phyloP scores from a whole-genome alignment of 148 eudicot species.

The Mesembryanthemum crystallinum region DNA sequence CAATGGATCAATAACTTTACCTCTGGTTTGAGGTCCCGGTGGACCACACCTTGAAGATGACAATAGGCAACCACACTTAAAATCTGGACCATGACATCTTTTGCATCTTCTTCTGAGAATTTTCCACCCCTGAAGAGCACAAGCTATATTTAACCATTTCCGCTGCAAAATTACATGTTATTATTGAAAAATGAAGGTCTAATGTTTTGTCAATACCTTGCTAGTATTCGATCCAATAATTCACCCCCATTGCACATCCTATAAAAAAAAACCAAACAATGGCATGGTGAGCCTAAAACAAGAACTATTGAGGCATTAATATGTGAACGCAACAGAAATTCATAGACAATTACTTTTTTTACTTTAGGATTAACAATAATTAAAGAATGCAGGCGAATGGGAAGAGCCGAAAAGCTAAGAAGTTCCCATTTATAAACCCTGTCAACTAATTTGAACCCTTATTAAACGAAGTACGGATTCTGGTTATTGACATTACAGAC shows the following conservation, averaged over 20 bases:
- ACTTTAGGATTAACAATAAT: neutral
- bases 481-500: no score
- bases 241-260: constrained; percentile 97
- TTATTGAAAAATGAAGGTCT: neutral
- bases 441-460: neutral
- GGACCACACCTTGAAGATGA: constrained; percentile 98
- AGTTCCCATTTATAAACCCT: neutral
- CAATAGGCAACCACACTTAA: constrained; percentile 81
- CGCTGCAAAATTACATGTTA: neutral
- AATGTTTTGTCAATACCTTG: constrained; percentile 42
- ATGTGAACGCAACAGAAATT: constrained; percentile 3
- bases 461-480: neutral
- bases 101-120: constrained; percentile 93
- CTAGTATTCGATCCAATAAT: constrained; percentile 77
- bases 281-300: constrained; percentile 2
- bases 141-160: constrained; percentile 12
- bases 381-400: neutral
- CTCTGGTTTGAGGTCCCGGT: constrained; percentile 97
- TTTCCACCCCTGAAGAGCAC: constrained; percentile 75
- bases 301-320: constrained; percentile 7
- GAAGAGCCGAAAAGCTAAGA: neutral
- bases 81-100: constrained; percentile 81
- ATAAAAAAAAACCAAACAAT: constrained; percentile 26
- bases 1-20: constrained; percentile 33
- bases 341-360: neutral